A percentile compares a stretch with the other conserved stretches of the same genome.
Conservation (phyloP, 768 basidiomycete species). For the Lactarius quietus region DNA sequence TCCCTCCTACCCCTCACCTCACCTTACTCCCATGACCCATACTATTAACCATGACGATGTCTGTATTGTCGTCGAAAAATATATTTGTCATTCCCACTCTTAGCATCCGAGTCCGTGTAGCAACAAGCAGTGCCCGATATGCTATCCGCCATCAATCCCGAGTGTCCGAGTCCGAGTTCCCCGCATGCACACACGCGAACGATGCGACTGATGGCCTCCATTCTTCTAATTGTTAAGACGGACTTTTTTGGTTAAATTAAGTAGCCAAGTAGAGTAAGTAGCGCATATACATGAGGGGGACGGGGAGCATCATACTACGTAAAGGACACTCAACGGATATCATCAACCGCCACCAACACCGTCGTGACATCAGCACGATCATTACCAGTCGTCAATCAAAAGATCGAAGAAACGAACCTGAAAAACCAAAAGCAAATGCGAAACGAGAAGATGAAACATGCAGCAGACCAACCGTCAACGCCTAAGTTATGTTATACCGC, state of each 20-base stretch:
- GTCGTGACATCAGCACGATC: too few species aligned
- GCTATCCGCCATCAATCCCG: too few species aligned
- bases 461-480: too few species aligned
- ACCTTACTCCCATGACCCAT: not conserved
- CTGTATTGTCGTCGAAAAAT: not conserved
- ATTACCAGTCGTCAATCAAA: not conserved
- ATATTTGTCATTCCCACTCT: not conserved
- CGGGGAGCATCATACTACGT: too few species aligned
- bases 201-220: not conserved
- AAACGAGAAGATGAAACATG: not conserved
- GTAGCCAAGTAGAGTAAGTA: not conserved
- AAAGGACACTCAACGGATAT: too few species aligned
- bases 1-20: not conserved
- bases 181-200: not conserved
- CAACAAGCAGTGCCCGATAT: not conserved
- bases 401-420: not conserved
- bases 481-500: too few species aligned
- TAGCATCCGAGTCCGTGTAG: not conserved
- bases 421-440: not conserved
- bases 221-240: too few species aligned
- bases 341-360: too few species aligned
- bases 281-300: not conserved
- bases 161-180: not conserved
- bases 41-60: not conserved
- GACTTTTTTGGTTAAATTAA: not conserved